Percentiles rank a stretch among this genome's conserved stretches.
These are phyloP conservation scores for Myriosclerotinia curreyana DNA, from an alignment of 2,329 filamentous ascomycete genomes.

Conservation along the genomic window DNA sequence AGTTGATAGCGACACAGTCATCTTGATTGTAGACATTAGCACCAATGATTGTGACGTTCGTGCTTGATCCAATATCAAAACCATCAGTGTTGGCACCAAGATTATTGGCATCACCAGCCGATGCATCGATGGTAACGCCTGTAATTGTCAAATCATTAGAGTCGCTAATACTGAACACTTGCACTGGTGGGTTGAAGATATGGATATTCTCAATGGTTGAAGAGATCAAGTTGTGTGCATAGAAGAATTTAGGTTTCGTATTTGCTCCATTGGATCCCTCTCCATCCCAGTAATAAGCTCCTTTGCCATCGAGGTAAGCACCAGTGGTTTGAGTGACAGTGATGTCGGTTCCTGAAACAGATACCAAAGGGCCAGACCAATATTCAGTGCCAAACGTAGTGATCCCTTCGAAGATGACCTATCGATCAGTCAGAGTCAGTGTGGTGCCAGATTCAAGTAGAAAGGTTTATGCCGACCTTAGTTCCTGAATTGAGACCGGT, in stretches of 20 bases:
- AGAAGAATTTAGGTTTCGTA: constrained; percentile 63
- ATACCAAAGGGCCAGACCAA: constrained; percentile 62
- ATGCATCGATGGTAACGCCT: constrained; percentile 54
- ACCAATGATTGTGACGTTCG: constrained; percentile 48
- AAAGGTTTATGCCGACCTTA: constrained; percentile 18
- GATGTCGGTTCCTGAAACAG: constrained; percentile 55
- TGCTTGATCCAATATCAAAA: constrained; percentile 48
- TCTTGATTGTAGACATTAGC: constrained; percentile 56
- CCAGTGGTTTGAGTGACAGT: constrained; percentile 52
- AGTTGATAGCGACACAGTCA: constrained; percentile 57
- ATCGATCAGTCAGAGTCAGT: neutral
- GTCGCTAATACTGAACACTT: constrained; percentile 42
- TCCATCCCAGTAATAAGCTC: constrained; percentile 58
- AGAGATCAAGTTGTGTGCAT: constrained; percentile 48
- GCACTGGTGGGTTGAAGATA: constrained; percentile 53
- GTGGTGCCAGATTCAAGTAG: neutral
- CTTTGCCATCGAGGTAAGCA: constrained; percentile 54
- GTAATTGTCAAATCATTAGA: constrained; percentile 46
- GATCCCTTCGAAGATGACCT: constrained; percentile 59
- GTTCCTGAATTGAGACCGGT: constrained; percentile 52
- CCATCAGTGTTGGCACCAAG: constrained; percentile 51
- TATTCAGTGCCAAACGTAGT: constrained; percentile 66
- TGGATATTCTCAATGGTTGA: constrained; percentile 49
- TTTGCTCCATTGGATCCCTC: constrained; percentile 55
- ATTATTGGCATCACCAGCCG: constrained; percentile 47